These are phyloP conservation scores for Arachnopeziza araneosa DNA, from an alignment of 2,329 filamentous ascomycete genomes.

Conservation along the genomic window DNA sequence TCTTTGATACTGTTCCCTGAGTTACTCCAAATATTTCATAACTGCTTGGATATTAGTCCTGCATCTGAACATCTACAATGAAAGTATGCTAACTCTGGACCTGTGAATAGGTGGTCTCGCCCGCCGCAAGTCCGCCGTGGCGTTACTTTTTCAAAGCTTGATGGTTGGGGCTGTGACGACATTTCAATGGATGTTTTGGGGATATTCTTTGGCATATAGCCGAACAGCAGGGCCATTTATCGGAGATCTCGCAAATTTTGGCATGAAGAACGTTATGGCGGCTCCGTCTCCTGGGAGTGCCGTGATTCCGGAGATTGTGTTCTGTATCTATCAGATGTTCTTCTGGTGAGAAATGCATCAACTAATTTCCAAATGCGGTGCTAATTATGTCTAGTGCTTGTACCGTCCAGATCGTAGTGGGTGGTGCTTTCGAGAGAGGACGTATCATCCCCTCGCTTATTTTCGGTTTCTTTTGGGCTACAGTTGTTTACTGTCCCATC, in stretches of 20 bases:
- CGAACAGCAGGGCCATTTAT: constrained; percentile 56
- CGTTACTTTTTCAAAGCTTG: constrained; percentile 57
- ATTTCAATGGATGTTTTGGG: constrained; percentile 60
- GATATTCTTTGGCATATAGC: constrained; percentile 58
- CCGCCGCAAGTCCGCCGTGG: constrained; percentile 55
- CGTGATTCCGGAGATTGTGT: constrained; percentile 58
- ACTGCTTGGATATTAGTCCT: too few relatives aligned
- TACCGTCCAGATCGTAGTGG: constrained; percentile 60
- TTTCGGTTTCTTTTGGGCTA: constrained; percentile 59
- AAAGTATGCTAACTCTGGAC: too few relatives aligned
- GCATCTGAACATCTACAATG: too few relatives aligned
- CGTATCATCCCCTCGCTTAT: constrained; percentile 58
- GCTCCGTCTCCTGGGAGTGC: constrained; percentile 54
- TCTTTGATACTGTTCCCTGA: too few relatives aligned
- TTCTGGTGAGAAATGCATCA: constrained; percentile 40
- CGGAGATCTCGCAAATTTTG: constrained; percentile 56
- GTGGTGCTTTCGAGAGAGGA: constrained; percentile 54
- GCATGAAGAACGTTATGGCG: constrained; percentile 53
- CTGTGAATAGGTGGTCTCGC: constrained; percentile 41
- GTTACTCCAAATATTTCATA: too few relatives aligned
- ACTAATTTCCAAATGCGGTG: not conserved
- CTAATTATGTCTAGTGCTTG: constrained; percentile 32
- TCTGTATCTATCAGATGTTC: constrained; percentile 60
- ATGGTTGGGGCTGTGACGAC: constrained; percentile 49
- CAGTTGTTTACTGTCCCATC: constrained; percentile 58